Evolutionary conservation across 371 early-diverging fungal species (phyloP), one percentile per base, ranked within the genome.

Genomic region (Mucor racemosus): DNA sequence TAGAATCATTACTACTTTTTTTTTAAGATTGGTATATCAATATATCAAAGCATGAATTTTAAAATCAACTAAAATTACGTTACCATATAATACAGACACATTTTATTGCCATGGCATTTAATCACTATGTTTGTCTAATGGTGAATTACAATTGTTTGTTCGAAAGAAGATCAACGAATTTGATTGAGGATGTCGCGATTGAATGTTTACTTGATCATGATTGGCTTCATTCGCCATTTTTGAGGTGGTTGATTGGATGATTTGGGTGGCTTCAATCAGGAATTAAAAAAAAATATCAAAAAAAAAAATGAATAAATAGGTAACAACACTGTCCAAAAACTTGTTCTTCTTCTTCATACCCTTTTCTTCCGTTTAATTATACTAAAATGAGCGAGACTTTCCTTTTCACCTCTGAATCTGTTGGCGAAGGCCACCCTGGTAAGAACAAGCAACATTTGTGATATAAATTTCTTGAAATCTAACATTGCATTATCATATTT

Each of bases 341-440:
- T 56, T 33, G 54, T 60, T 59, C 42, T 42, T 61, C 26, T 54
- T 42, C 42, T 60, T 59, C 34, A 48, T 68, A 46, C 56, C 48
- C 56, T 48, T 61, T 58, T 53, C 36, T 60, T 57, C 48, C 34
- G 56, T 53, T 65, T 41, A 11, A 40, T 40, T 36, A 38, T 34
- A 42, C 42, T 48, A 66, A 58, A 44, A 74, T 73, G 74, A 71
- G 76, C 74, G 69, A 76, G 34, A 94, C 94, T 66, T 98, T 98
- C 90, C 90, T 99, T 72, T 99, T 98, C 89, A 99, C 99, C 73
- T 98, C 98, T 72, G 99, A 99, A 87, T 98, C 98, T 71, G 99
- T 99, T 77, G 99, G 99, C 79, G 98, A 97, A 90, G 99, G 99
- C 70, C 99, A 99, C 84, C 99, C 99, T 71, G 94, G 92, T 92